These are phyloP conservation scores for Metschnikowia sp. DNA, from an alignment of 805 yeast genomes.

Conservation along the genomic window DNA sequence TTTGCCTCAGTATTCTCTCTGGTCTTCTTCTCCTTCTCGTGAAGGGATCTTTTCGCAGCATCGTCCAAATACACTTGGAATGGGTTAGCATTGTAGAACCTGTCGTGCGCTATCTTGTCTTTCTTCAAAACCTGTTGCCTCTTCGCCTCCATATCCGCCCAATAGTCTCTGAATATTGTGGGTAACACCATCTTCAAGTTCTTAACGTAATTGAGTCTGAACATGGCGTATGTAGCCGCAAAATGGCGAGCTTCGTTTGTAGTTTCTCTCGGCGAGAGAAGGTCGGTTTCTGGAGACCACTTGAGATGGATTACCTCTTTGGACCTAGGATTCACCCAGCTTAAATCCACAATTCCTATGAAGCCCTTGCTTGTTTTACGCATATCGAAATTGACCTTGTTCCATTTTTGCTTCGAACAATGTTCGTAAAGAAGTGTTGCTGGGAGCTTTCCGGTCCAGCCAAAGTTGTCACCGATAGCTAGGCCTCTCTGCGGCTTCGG, in stretches of 20 bases:
- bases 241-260: conserved; percentile 85
- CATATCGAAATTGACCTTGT: conserved; percentile 77
- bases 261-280: conserved; percentile 67
- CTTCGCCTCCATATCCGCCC: conserved; percentile 68
- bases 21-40: conserved; percentile 45
- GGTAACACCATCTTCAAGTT: conserved; percentile 88
- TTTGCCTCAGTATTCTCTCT: conserved; percentile 49
- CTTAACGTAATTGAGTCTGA: conserved; percentile 73
- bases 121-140: conserved; percentile 48
- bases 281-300: conserved; percentile 49
- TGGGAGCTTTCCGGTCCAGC: conserved; percentile 96
- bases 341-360: conserved; percentile 59
- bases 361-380: conserved; percentile 47
- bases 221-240: conserved; percentile 86
- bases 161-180: conserved; percentile 69
- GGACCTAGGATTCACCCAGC: conserved; percentile 79
- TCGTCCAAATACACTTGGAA: conserved; percentile 64
- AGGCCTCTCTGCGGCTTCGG: conserved; percentile 39
- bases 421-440: conserved; percentile 81
- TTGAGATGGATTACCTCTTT: conserved; percentile 58
- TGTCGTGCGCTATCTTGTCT: conserved; percentile 47
- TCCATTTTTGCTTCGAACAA: conserved; percentile 88
- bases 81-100: conserved; percentile 68
- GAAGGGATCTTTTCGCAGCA: conserved; percentile 41
- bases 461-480: conserved; percentile 53